Conservation (phyloP, 306 rosid species). For the Carpinus fangiana region DNA sequence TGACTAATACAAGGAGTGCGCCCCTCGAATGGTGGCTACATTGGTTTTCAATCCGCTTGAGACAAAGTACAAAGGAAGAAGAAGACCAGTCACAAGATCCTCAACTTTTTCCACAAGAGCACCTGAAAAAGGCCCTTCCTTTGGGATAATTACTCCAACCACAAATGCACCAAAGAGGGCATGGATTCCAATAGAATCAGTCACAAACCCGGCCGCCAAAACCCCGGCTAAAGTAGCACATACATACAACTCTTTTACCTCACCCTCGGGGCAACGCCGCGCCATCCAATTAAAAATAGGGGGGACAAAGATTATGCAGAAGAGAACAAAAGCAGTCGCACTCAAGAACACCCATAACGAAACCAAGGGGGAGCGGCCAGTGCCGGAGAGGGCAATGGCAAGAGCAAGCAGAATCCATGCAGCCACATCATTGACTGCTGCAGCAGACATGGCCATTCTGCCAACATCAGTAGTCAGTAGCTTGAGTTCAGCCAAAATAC, state of each 20-base stretch:
- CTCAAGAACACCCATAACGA: constrained; percentile 77
- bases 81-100: constrained; percentile 84
- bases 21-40: constrained; percentile 68
- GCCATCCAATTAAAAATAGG: constrained; percentile 70
- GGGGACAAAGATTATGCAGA: constrained; percentile 39
- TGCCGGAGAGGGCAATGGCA: constrained; percentile 74
- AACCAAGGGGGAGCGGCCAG: constrained; percentile 53
- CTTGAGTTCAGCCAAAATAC: constrained; percentile 84
- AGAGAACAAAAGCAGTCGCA: constrained; percentile 56
- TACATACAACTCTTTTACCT: constrained; percentile 65
- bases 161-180: constrained; percentile 97
- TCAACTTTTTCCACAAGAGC: constrained; percentile 85
- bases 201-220: constrained; percentile 75
- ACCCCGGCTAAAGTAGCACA: constrained; percentile 68
- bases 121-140: constrained; percentile 70
- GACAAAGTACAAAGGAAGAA: constrained; percentile 83
- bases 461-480: constrained; percentile 80
- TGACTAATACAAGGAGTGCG: constrained; percentile 68
- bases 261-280: constrained; percentile 67
- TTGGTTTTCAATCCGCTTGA: constrained; percentile 91
- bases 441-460: constrained; percentile 86
- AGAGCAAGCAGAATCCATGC: constrained; percentile 97
- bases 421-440: constrained; percentile 88
- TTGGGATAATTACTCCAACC: constrained; percentile 71
- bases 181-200: constrained; percentile 87